A percentile compares a stretch with the other conserved stretches of the same genome.
These are phyloP conservation scores for Quercus variabilis DNA, from an alignment of 306 rosid genomes.

Conservation along the genomic window DNA sequence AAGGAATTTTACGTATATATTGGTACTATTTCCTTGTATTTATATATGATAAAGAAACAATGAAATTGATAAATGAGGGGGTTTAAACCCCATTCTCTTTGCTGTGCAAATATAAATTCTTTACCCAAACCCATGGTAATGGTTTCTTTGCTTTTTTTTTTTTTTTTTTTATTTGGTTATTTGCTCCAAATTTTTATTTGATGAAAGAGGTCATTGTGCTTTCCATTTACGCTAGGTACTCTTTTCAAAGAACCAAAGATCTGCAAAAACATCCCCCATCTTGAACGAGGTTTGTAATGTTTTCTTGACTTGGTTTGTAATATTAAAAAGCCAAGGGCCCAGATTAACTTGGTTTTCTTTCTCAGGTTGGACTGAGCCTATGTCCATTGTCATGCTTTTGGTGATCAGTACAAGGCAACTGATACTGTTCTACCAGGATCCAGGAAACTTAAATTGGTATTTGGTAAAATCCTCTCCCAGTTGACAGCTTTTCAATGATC, in stretches of 20 bases:
- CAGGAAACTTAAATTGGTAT: slow-evolving; percentile 47
- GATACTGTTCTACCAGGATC: slow-evolving; percentile 57
- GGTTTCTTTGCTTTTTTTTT: not conserved
- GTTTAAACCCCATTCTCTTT: too few relatives aligned
- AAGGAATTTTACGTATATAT: too few relatives aligned
- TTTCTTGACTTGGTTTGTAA: not conserved
- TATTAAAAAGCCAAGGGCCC: slow-evolving; percentile 11
- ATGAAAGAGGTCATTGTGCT: not conserved
- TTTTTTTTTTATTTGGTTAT: not conserved
- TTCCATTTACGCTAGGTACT: slow-evolving; percentile 53
- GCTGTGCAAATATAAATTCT: too few relatives aligned
- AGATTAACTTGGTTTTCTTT: slow-evolving; percentile 5
- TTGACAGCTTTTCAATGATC: not conserved
- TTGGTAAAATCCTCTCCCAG: slow-evolving; percentile 28
- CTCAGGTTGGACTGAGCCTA: slow-evolving; percentile 88
- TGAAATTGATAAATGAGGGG: too few relatives aligned
- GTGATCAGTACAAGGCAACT: slow-evolving; percentile 57
- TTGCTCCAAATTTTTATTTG: slow-evolving; percentile 1
- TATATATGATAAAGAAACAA: too few relatives aligned
- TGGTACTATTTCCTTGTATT: too few relatives aligned
- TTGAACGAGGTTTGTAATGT: slow-evolving; percentile 17
- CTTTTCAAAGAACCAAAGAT: slow-evolving; percentile 96
- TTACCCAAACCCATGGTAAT: not conserved
- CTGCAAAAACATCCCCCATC: slow-evolving; percentile 90
- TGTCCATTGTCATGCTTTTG: slow-evolving; percentile 63